Evolutionary conservation across 2,329 filamentous ascomycete genomes (phyloP), one percentile per base, ranked within the genome.

Genomic region (Colletotrichum sp.): DNA sequence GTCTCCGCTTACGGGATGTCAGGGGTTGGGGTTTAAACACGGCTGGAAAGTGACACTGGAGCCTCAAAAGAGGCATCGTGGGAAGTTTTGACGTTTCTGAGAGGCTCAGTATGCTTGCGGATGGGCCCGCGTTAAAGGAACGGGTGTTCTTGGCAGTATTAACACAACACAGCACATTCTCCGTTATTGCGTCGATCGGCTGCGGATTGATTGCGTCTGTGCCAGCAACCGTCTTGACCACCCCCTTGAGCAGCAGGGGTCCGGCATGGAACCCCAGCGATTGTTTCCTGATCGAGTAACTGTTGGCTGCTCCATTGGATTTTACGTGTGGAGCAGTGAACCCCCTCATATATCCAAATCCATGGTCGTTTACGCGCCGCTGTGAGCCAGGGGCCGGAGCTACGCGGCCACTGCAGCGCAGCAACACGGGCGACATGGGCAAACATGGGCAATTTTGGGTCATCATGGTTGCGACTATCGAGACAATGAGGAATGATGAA

Each of bases 161-260:
- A 66, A 74, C 52, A 64, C 48, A 52, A 74, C 67, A 71, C 67
- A 74, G 43, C 13, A 65, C 34, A n/a, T 66, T 28, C 71, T 66
- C 71, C 71, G 26, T 74, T 70, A 34, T 71, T 66, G 66, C 71
- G 66, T 66, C 32, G 60, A 66, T 74, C 71, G 60, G 71, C 71
- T 52, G 62, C 69, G 34, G 15, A 48, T 74, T 71, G 55, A 74
- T 71, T 74, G 66, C 28, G 60, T 66, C 60, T 66, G 71, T 71
- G 71, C 71, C 66, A 61, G 48, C n/a, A 71, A 66, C 48, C 52
- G 48, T 67, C 64, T 24, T 36, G 65, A 28, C 36, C 28, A 68
- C 21, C 13, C 67, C 48, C 61, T 36, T 36, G 52, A 12, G 13
- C 6, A 15, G 24, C 67, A 65, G 38, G 61, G 67, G 26, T 66